Percentiles rank a stretch among this genome's conserved stretches.
These are phyloP conservation scores for Hanseniaspora guilliermondii DNA, from an alignment of 805 yeast species.

Conservation along the genomic window DNA sequence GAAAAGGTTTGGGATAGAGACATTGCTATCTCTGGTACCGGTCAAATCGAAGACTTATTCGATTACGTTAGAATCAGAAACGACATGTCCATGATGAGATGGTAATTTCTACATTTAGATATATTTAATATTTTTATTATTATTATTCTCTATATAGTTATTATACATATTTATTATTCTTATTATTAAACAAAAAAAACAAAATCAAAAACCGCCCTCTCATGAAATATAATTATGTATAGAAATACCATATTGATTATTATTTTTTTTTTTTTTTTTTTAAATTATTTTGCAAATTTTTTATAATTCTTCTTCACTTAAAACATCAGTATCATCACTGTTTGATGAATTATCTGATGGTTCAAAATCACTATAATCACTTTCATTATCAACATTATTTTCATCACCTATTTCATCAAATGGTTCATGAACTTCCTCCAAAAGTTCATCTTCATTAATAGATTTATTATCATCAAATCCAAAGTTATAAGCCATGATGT, in stretches of 20 bases:
- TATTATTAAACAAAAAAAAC: not conserved
- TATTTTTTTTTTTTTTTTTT: too few relatives aligned
- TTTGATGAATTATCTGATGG: slow-evolving; percentile 5
- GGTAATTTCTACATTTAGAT: slow-evolving; percentile 30
- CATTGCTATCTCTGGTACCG: slow-evolving; percentile 70
- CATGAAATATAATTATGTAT: too few relatives aligned
- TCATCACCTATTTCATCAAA: slow-evolving; percentile 18
- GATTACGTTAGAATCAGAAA: slow-evolving; percentile 80
- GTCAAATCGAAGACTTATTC: slow-evolving; percentile 72
- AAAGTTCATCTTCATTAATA: slow-evolving; percentile 20
- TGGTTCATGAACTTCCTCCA: too few relatives aligned
- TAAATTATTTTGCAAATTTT: too few relatives aligned
- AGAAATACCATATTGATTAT: too few relatives aligned
- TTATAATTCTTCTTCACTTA: not conserved
- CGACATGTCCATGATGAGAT: slow-evolving; percentile 83
- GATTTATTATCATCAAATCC: slow-evolving; percentile 27
- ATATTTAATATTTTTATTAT: not conserved
- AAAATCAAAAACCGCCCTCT: too few relatives aligned
- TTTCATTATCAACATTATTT: slow-evolving; percentile 13
- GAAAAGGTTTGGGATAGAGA: slow-evolving; percentile 72
- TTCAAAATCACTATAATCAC: not conserved
- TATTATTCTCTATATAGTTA: not conserved
- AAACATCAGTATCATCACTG: not conserved
- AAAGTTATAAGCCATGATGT: slow-evolving; percentile 24
- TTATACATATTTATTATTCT: not conserved